phyloP scores from a whole-genome alignment of 106 monocot species.

The Dendrobium chrysotoxum region DNA sequence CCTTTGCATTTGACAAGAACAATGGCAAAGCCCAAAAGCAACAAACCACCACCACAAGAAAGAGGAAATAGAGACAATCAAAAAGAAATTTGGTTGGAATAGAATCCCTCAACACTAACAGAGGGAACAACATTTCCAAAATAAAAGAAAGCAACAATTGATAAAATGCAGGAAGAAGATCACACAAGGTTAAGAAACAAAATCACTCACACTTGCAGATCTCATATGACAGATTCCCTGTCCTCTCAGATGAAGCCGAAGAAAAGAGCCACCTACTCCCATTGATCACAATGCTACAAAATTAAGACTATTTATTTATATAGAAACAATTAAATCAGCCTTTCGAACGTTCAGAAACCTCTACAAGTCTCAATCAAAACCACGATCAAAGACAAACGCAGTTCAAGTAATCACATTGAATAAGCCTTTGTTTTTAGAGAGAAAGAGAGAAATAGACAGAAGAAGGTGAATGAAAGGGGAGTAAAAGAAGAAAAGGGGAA shows the following conservation, averaged over 20 bases:
- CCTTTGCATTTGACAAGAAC: background rate
- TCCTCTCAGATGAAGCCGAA: constrained; percentile 5
- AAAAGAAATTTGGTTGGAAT: too few relatives aligned
- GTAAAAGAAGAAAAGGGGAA: background rate
- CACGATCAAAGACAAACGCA: constrained; percentile 1
- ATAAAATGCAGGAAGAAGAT: background rate
- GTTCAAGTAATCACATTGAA: constrained; percentile 2
- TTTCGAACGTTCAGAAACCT: background rate
- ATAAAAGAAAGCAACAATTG: background rate
- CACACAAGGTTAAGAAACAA: background rate
- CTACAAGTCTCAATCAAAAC: constrained; percentile 5
- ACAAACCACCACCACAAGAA: background rate
- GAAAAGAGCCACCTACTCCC: constrained; percentile 3
- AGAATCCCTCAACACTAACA: background rate
- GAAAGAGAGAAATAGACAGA: background rate
- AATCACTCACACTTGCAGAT: constrained; percentile 6
- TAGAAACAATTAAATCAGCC: background rate
- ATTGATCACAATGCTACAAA: constrained; percentile 3
- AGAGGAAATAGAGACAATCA: background rate
- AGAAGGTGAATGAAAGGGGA: background rate
- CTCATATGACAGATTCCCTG: constrained; percentile 4
- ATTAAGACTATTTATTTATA: background rate
- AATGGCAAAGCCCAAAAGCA: background rate
- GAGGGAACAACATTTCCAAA: background rate
- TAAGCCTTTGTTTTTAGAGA: background rate